Conservation (phyloP, 805 yeast genomes). For the Candida caryicola region DNA sequence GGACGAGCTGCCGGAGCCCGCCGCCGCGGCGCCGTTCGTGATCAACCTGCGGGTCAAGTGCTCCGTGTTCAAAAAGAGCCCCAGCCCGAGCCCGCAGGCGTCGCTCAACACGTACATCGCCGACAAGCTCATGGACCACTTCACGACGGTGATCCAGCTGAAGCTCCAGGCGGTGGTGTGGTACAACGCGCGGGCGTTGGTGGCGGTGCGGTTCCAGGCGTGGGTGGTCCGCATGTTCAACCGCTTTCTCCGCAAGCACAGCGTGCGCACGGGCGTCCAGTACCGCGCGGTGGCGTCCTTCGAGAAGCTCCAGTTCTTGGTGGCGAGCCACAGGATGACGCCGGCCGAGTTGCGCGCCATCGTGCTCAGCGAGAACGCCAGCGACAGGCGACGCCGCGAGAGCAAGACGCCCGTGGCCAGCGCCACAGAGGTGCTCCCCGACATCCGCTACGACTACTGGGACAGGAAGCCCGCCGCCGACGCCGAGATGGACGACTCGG, state of each 20-base stretch:
- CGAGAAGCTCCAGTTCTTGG: conserved; percentile 23
- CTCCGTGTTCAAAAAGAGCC: conserved; percentile 10
- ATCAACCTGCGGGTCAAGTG: conserved; percentile 15
- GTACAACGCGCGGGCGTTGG: conserved; percentile 23
- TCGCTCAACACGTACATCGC: conserved; percentile 19
- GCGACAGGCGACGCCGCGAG: conserved; percentile 4
- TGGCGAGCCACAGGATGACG: conserved; percentile 19
- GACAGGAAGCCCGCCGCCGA: conserved; percentile 24
- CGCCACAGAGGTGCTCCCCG: conserved; percentile 14
- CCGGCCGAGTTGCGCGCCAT: conserved; percentile 18
- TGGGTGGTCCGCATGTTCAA: conserved; percentile 40
- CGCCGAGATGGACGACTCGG: conserved; percentile 15
- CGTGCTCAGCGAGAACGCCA: neutral
- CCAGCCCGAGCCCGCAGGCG: neutral
- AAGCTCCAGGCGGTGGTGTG: conserved; percentile 22
- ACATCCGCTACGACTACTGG: conserved; percentile 36
- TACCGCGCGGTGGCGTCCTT: conserved; percentile 20
- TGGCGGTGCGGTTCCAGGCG: conserved; percentile 27
- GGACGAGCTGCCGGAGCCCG: conserved; percentile 10
- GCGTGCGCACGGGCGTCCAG: conserved; percentile 14
- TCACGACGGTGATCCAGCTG: conserved; percentile 16
- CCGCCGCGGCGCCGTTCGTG: conserved; percentile 2
- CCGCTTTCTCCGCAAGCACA: conserved; percentile 29
- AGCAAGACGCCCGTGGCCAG: neutral
- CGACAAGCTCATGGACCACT: conserved; percentile 23